Evolutionary conservation across 306 rosid species (phyloP).

Genomic region (Quercus wislizeni): DNA sequence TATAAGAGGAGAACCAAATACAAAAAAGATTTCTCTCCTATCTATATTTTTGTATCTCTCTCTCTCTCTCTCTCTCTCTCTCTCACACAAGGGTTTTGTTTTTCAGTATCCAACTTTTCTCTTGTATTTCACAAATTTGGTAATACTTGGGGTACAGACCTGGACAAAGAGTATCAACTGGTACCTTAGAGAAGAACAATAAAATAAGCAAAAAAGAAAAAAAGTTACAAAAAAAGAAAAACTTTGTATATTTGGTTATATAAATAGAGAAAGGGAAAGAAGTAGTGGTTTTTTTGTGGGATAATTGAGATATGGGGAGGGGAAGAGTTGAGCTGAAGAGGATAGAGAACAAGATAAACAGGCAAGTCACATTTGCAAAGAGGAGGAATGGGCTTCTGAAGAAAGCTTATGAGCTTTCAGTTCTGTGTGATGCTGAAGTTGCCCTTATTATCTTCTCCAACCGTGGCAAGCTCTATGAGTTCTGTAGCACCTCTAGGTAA

Average conservation of each 20-base stretch:
- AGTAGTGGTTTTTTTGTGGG: conserved; percentile 8
- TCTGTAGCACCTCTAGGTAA: conserved; percentile 79
- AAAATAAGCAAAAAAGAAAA: conserved; percentile 17
- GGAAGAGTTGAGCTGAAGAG: conserved; percentile 96
- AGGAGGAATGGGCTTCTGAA: conserved; percentile 86
- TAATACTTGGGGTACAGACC: conserved; percentile 43
- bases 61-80: too few relatives aligned
- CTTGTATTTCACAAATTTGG: conserved; percentile 61
- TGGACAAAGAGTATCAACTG: conserved; percentile 53
- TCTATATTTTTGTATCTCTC: conserved; percentile 18
- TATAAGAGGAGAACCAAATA: conserved; percentile 19
- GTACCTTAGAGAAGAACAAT: conserved; percentile 33
- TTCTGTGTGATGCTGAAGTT: conserved; percentile 92
- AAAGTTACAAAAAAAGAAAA: background rate
- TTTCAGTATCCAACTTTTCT: conserved; percentile 41
- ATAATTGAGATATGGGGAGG: conserved; percentile 61
- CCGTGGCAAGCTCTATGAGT: conserved; percentile 92
- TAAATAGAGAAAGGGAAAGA: background rate
- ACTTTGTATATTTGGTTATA: background rate
- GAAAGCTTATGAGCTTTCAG: conserved; percentile 93
- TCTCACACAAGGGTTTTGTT: conserved; percentile 54
- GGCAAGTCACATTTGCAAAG: conserved; percentile 92
- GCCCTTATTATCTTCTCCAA: conserved; percentile 90
- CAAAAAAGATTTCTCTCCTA: background rate
- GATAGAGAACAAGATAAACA: conserved; percentile 97